phyloP scores from a whole-genome alignment of 345 rosid genomes.

The Rhizophora mangle region DNA sequence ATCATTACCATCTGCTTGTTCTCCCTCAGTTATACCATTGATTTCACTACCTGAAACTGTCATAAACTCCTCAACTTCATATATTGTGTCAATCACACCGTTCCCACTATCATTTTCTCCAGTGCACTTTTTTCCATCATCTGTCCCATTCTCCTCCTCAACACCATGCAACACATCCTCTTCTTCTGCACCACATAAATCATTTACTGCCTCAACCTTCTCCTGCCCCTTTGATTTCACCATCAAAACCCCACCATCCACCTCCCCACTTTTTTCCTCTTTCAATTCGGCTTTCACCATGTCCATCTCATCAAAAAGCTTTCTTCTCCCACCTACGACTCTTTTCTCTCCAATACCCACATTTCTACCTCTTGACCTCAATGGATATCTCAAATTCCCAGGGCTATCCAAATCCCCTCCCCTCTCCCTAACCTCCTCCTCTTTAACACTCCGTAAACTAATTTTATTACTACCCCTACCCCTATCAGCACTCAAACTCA shows the following conservation, averaged over 20 bases:
- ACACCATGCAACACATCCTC: constrained; percentile 17
- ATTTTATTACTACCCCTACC: constrained; percentile 12
- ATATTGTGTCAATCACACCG: constrained; percentile 1
- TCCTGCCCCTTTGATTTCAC: constrained; percentile 24
- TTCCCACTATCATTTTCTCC: constrained; percentile 12
- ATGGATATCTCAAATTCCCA: constrained; percentile 50
- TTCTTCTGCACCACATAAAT: constrained; percentile 24
- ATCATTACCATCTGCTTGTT: constrained; percentile 20
- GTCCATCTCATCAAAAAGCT: constrained; percentile 44
- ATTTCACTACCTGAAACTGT: constrained; percentile 8
- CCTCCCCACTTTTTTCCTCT: constrained; percentile 19
- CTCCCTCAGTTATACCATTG: constrained; percentile 23
- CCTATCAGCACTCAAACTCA: constrained; percentile 17
- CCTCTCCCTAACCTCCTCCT: constrained; percentile 36
- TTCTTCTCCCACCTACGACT: constrained; percentile 41
- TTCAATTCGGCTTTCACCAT: constrained; percentile 18
- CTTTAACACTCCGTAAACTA: constrained; percentile 10
- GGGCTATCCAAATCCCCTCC: constrained; percentile 28
- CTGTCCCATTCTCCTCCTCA: constrained; percentile 24
- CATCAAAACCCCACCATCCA: constrained; percentile 17
- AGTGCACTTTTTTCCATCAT: not conserved
- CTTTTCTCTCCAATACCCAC: constrained; percentile 7
- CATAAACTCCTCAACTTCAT: constrained; percentile 1
- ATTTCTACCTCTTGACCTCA: constrained; percentile 18
- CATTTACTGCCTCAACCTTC: constrained; percentile 22